Conservation (phyloP, 2,329 filamentous ascomycete species). For the Aspergillus brasiliensis region DNA sequence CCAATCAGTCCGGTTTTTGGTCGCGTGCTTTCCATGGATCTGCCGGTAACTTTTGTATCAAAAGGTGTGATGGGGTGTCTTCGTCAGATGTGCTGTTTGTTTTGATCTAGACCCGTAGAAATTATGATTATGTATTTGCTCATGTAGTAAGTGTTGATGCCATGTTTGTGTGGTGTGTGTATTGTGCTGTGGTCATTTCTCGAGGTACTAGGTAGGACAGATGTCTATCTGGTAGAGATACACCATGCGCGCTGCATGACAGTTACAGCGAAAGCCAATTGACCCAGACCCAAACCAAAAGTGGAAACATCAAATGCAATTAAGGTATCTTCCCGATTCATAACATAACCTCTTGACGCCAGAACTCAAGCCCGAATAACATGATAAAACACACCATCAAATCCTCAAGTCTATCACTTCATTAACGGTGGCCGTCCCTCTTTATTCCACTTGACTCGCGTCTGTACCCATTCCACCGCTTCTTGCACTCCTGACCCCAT, state of each 20-base stretch:
- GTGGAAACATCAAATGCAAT: not conserved
- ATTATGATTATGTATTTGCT: too few species aligned
- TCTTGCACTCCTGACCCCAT: constrained; percentile 80
- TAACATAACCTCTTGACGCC: not conserved
- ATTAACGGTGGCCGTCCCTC: constrained; percentile 89
- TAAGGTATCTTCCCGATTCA: constrained; percentile 1
- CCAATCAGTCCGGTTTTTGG: not conserved
- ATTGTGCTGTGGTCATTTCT: too few species aligned
- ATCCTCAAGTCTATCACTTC: constrained; percentile 62
- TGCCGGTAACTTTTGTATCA: not conserved
- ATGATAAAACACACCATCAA: not conserved
- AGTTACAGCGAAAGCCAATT: not conserved
- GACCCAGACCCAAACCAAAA: too few species aligned
- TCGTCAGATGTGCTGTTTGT: not conserved
- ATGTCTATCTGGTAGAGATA: not conserved
- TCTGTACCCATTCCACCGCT: constrained; percentile 95
- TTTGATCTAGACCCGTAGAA: not conserved
- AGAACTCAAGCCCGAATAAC: not conserved
- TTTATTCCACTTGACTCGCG: constrained; percentile 93
- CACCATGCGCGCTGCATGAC: too few species aligned
- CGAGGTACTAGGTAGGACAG: too few species aligned
- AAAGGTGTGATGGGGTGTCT: too few species aligned
- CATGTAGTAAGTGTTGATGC: not conserved
- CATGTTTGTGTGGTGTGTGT: not conserved
- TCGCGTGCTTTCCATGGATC: not conserved